Evolutionary conservation across 345 rosid species (phyloP).

Genomic region (Cardamine resedifolia): DNA sequence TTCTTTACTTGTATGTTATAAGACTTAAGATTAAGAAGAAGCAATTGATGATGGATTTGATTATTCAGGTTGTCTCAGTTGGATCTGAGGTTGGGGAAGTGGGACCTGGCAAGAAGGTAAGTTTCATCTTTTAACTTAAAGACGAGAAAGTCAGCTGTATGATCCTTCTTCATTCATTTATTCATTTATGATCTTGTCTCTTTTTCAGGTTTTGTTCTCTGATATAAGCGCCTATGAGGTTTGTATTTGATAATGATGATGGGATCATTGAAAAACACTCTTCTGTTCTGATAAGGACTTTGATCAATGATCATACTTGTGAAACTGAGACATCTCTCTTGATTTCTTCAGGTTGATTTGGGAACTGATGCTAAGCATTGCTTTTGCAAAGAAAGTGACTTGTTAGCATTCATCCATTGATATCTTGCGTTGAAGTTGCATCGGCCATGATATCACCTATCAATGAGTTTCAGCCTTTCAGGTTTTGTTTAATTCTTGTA

Average conservation of each 20-base stretch:
- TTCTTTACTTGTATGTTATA: neutral
- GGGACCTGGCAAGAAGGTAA: constrained; percentile 70
- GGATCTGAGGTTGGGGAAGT: constrained; percentile 64
- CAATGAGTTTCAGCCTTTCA: neutral
- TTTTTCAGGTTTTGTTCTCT: constrained; percentile 69
- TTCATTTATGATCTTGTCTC: neutral
- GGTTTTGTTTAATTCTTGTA: constrained; percentile 7
- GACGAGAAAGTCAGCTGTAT: neutral
- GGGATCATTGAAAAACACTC: neutral
- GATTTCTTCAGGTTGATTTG: constrained; percentile 54
- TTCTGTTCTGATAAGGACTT: neutral
- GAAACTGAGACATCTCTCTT: neutral
- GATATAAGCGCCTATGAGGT: constrained; percentile 83
- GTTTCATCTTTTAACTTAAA: neutral
- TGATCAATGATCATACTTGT: neutral
- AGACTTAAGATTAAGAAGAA: neutral
- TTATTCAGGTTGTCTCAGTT: constrained; percentile 59
- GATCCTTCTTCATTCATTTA: neutral
- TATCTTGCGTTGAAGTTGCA: neutral
- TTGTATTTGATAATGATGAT: constrained; percentile 5
- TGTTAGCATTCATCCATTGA: constrained; percentile 70
- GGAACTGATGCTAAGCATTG: constrained; percentile 67
- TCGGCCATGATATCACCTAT: neutral
- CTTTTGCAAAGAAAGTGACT: constrained; percentile 69
- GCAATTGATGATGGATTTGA: neutral